These are phyloP conservation scores for Carex scoparia DNA, from an alignment of 176 grass and related monocot species.

Conservation along the genomic window DNA sequence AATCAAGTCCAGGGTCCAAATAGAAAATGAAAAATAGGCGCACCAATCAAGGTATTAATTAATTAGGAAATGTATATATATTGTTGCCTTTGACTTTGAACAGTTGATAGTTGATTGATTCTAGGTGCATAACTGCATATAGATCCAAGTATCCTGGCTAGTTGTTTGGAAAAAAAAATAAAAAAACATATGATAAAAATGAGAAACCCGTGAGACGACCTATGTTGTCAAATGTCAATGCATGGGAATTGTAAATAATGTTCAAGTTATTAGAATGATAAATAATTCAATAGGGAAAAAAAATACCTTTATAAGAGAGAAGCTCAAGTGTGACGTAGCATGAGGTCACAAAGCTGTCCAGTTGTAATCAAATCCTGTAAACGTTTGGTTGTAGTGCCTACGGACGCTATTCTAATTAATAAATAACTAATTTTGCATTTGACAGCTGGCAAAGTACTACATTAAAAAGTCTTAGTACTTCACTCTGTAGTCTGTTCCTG, in stretches of 20 bases:
- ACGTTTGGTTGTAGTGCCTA: no score
- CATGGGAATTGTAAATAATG: neutral
- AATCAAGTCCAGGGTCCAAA: neutral
- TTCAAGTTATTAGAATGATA: neutral
- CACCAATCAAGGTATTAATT: neutral
- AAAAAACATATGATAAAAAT: neutral
- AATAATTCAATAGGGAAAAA: neutral
- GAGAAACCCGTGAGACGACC: neutral
- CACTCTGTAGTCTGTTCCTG: no score
- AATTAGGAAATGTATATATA: neutral
- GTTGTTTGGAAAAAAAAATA: neutral
- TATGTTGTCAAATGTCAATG: neutral
- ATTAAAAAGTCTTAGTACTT: no score
- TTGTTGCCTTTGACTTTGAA: neutral
- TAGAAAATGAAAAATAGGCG: neutral
- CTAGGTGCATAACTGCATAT: constrained; percentile 1
- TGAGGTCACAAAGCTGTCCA: neutral
- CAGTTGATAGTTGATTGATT: constrained; percentile 8
- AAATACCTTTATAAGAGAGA: neutral
- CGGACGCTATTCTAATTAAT: no score
- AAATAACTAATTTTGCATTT: no score
- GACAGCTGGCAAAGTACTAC: no score
- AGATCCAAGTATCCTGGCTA: constrained; percentile 8
- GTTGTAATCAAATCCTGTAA: neutral
- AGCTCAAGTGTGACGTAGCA: neutral